Base-by-base conservation (phyloP, 305 asterid genomes). In the Plantago coronopus region DNA sequence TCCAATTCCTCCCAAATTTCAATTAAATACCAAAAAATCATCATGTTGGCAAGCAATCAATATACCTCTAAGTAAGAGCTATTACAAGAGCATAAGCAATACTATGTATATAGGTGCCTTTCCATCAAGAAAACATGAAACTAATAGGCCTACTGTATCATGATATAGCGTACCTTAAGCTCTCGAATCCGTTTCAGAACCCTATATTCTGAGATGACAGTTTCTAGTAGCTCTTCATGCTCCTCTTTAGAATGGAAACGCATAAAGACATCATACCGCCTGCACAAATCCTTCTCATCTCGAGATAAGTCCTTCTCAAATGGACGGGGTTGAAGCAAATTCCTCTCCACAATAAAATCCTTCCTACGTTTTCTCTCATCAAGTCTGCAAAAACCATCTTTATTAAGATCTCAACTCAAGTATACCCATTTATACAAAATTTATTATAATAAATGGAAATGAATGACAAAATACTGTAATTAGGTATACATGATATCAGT, bases 351-450 rank as follows among this genome's bases (percentile, higher is more conserved):
- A 72, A 84, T 77, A 63, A 88, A 88, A 72, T 83, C 85, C 73
- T 88, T 88, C 70, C 96, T 80, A 34, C 85, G 79, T 69, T 85
- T 76, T 68, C 96, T 81, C 85, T 88, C 96, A 58, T 79, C 88
- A 66, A 85, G 89, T 78, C 96, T 88, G 85, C 64, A 77, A 74
- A 37, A 74, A 57, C 21, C 17, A 58, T 51, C 50, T 45, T 42
- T 34, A 58, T 49, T 37, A 60, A 47, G 67, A 74, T 51, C 47
- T 44, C 18, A 55, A 29, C 11, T 15, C 20, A n/a, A n/a, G n/a
- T n/a, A n/a, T n/a, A n/a, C n/a, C n/a, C n/a, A n/a, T n/a, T n/a
- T n/a, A 43, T 44, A 16, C 8, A 57, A 14, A 22, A 46, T 47
- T 48, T 43, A 61, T 25, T 29, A 2, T 44, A 25, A 59, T 19